Percentiles rank a stretch among this genome's conserved stretches.
Conservation (phyloP, 371 early-diverging fungal genomes). For the Syncephalastrum racemosum region DNA sequence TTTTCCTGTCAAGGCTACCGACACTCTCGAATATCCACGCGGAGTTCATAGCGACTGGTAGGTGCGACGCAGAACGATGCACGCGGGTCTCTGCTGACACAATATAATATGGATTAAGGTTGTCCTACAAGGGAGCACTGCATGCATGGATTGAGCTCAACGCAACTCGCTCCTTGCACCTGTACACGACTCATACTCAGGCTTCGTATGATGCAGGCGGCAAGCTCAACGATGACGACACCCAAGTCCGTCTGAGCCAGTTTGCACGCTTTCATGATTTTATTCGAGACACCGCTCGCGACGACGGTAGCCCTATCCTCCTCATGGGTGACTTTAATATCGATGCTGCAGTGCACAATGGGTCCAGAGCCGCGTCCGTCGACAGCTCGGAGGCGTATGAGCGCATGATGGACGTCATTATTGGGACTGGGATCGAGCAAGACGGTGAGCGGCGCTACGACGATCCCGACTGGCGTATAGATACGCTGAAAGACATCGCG, state of each 20-base stretch:
- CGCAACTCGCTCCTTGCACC: constrained; percentile 49
- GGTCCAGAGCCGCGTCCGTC: neutral
- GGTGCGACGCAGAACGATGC: neutral
- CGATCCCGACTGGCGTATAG: constrained; percentile 8
- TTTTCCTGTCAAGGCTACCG: constrained; percentile 65
- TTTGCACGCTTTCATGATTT: constrained; percentile 63
- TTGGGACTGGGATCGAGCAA: constrained; percentile 50
- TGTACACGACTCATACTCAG: constrained; percentile 87
- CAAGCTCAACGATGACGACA: constrained; percentile 53
- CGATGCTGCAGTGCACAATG: constrained; percentile 61
- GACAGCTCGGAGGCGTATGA: constrained; percentile 59
- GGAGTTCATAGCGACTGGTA: constrained; percentile 77
- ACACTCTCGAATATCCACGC: constrained; percentile 61
- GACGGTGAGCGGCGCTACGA: constrained; percentile 9
- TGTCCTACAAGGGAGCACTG: constrained; percentile 77
- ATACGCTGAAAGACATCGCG: constrained; percentile 51
- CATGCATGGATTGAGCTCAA: constrained; percentile 71
- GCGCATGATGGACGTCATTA: constrained; percentile 66
- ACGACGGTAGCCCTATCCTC: constrained; percentile 48
- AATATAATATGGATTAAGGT: constrained; percentile 28
- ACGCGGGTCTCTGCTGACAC: too few species aligned
- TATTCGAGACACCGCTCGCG: constrained; percentile 45
- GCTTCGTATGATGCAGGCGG: constrained; percentile 62
- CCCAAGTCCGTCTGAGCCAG: constrained; percentile 61
- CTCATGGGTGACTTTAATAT: constrained; percentile 82